Conservation (phyloP, 495 filamentous ascomycete genomes). For the Parathielavia hyrcaniae region DNA sequence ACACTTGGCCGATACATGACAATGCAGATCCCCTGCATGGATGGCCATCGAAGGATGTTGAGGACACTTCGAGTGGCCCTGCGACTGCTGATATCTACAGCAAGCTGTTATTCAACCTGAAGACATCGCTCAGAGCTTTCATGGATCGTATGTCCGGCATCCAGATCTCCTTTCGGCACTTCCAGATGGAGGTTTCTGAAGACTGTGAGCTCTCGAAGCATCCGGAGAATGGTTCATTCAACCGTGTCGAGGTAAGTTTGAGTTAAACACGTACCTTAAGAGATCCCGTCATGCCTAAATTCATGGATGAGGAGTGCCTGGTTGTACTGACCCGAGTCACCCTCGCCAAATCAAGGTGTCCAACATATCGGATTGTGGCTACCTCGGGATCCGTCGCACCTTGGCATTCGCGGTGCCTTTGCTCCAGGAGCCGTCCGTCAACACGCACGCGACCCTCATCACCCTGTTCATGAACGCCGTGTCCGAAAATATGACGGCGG, state of each 20-base stretch:
- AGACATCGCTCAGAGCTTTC: background rate
- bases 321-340: background rate
- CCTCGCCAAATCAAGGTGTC: background rate
- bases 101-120: background rate
- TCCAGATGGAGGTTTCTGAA: background rate
- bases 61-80: background rate
- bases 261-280: too few relatives aligned
- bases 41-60: background rate
- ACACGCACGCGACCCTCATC: constrained; percentile 30
- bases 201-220: background rate
- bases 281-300: too few relatives aligned
- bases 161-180: background rate
- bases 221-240: background rate
- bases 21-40: background rate
- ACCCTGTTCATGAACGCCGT: constrained; percentile 29
- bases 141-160: background rate
- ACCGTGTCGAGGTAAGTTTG: background rate
- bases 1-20: background rate
- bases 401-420: constrained; percentile 15
- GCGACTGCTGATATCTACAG: background rate
- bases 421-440: constrained; percentile 19
- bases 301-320: too few relatives aligned
- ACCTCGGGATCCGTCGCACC: background rate
- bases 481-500: constrained; percentile 16
- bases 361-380: background rate